Base-by-base conservation (phyloP, 176 grass and related monocot genomes). In the Bothriochloa decipiens region DNA sequence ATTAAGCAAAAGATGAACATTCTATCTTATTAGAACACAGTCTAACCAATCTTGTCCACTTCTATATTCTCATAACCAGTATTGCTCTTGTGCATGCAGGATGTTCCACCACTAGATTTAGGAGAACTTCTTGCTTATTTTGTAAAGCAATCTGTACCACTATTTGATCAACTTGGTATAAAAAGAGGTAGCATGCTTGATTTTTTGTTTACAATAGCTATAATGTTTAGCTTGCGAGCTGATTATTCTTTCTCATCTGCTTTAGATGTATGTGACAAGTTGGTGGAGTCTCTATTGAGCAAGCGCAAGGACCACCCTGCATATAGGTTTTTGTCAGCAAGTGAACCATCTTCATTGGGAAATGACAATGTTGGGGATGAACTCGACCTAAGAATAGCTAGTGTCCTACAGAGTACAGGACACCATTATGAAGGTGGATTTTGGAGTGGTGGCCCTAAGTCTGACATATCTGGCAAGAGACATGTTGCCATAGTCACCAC, bases 401-500 rank as follows among this genome's bases (percentile, higher is more conserved):
- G 84, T 84, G 92, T 94, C 83, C 46, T 97, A 49, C 90, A 95
- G 83, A 97, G 88, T 81, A 97, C 95, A 72, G 95, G 95, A 55
- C 92, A 97, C 89, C 72, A 82, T 84, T 87, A 85, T 74, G 90
- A 87, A 71, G 92, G 87, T 71, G 92, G 90, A 50, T 91, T 91
- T 80, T 92, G 95, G 92, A 64, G 52, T 46, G 82, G 91, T 66
- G 50, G 78, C 10, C 85, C 9, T 76, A 91, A 88, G 26, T 69
- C 84, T 37, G 81, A 85, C 18, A 73, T 55, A 61, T 32, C 78
- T 86, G 77, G 76, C 65, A 87, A 94, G 81, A 88, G 86, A 26
- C 87, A 98, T 72, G 93, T 95, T 83, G 91, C 97, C 42, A 99
- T 99, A 75, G 87, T 99, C 35, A 99, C 97, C 62, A 99, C 97